phyloP scores from a whole-genome alignment of 179 eudicot genomes.

The Silene noctiflora region DNA sequence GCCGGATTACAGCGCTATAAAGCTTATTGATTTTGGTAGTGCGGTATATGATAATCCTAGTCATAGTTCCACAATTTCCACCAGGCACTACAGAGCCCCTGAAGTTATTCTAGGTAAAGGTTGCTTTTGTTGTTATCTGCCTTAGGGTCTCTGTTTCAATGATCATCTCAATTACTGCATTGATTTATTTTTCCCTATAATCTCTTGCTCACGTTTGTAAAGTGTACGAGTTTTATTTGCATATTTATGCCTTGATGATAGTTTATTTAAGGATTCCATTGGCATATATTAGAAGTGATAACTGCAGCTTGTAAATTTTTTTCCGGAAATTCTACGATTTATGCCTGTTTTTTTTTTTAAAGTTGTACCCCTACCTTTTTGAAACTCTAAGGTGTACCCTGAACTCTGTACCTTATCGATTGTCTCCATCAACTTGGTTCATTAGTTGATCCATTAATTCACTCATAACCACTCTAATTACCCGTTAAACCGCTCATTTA shows the following conservation, averaged over 20 bases:
- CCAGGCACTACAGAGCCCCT: slow-evolving; percentile 94
- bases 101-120: slow-evolving; percentile 80
- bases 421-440: no score
- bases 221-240: neutral
- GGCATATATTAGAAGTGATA: slow-evolving; percentile 2
- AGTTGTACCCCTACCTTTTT: no score
- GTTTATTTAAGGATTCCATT: neutral
- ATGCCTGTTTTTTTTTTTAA: no score
- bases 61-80: slow-evolving; percentile 71
- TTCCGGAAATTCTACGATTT: no score
- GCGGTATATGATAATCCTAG: slow-evolving; percentile 65
- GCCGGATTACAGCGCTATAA: slow-evolving; percentile 84
- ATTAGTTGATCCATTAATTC: no score
- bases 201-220: neutral
- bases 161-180: neutral
- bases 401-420: no score
- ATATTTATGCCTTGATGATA: neutral
- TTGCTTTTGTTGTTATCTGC: neutral
- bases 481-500: no score
- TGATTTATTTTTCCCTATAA: neutral
- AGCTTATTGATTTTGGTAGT: slow-evolving; percentile 96
- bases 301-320: no score
- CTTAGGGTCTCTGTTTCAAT: no score
- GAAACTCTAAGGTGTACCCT: no score
- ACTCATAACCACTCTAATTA: no score